Conservation (phyloP, 164 flowering plant genomes). For the Annona squamosa region DNA sequence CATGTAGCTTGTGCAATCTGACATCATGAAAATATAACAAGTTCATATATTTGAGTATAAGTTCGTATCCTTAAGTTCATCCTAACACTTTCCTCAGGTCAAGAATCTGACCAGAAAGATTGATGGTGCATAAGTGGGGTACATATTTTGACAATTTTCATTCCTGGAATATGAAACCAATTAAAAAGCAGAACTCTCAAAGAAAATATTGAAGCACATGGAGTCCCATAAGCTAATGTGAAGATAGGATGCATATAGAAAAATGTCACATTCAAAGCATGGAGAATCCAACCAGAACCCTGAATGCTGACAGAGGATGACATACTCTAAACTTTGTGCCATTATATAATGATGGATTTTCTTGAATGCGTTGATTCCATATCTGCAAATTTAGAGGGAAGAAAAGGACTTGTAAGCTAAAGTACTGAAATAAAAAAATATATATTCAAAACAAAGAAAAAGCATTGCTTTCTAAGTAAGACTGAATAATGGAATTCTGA, state of each 20-base stretch:
- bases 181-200: neutral
- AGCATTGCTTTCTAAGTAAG: neutral
- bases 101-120: no score
- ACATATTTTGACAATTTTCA: no score
- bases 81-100: no score
- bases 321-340: constrained; percentile 88
- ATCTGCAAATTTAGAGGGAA: constrained; percentile 31
- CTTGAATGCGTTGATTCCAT: constrained; percentile 55
- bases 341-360: constrained; percentile 56
- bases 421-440: neutral
- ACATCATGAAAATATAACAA: no score
- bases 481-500: neutral
- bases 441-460: no score
- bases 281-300: neutral
- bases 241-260: neutral
- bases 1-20: no score
- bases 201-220: neutral
- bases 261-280: no score
- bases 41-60: no score
- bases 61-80: no score
- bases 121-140: no score
- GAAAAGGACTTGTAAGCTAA: neutral
- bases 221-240: neutral
- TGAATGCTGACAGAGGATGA: neutral
- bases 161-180: neutral